phyloP scores from a whole-genome alignment of 192 early-diverging fungal genomes.

The Tieghemiomyces parasiticus region DNA sequence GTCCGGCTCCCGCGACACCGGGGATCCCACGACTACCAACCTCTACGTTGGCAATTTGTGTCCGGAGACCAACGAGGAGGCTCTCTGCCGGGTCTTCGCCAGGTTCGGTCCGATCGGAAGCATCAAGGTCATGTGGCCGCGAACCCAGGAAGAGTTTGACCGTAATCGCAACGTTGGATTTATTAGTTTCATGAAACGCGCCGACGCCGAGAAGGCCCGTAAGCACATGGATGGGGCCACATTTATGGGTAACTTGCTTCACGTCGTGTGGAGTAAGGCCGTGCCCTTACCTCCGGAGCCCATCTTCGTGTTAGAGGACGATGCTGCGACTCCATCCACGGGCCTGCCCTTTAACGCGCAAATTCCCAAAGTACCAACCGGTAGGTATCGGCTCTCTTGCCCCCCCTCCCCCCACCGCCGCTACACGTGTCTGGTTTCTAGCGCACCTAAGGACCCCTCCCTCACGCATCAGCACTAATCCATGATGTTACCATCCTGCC shows the following conservation, averaged over 20 bases:
- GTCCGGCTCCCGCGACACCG: no score
- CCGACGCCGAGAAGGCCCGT: constrained; percentile 51
- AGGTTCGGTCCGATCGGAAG: constrained; percentile 71
- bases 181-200: constrained; percentile 77
- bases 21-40: constrained; percentile 67
- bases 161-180: constrained; percentile 71
- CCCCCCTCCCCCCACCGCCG: no score
- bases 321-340: constrained; percentile 14
- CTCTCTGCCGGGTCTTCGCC: constrained; percentile 61
- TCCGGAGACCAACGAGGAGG: constrained; percentile 52
- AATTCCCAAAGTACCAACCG: constrained; percentile 14
- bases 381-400: no score
- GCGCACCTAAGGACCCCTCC: no score
- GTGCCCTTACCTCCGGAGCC: constrained; percentile 54
- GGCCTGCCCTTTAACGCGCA: constrained; percentile 51
- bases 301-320: constrained; percentile 34
- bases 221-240: constrained; percentile 56
- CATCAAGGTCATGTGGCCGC: constrained; percentile 94
- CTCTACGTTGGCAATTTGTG: constrained; percentile 71
- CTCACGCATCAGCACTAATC: no score
- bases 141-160: constrained; percentile 65
- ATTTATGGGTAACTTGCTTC: constrained; percentile 35
- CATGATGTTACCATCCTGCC: no score
- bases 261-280: constrained; percentile 69
- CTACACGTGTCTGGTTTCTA: no score